Evolutionary conservation across 108 stramenopile genomes (phyloP).

Genomic region (Nitzschia sp.): DNA sequence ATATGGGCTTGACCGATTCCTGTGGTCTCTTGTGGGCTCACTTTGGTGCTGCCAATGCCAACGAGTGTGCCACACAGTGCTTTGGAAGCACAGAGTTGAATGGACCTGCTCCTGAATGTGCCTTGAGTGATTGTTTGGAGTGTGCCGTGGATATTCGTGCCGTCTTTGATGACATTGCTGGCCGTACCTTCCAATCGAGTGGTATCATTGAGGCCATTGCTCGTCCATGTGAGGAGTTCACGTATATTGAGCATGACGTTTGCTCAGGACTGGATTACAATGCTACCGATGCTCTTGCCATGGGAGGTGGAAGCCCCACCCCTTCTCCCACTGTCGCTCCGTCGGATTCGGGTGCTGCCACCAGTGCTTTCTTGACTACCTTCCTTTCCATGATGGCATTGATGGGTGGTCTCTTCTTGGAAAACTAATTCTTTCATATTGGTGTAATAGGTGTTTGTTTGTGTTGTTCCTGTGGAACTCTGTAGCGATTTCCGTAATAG

Average conservation of each 20-base stretch:
- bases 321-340: background rate
- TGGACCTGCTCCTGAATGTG: constrained; percentile 21
- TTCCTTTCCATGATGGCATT: background rate
- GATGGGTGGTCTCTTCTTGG: background rate
- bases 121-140: constrained; percentile 14
- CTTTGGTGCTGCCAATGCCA: constrained; percentile 26
- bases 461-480: background rate
- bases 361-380: background rate
- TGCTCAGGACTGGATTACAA: constrained; percentile 16
- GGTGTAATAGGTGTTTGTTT: background rate
- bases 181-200: constrained; percentile 15
- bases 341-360: background rate
- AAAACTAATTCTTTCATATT: background rate
- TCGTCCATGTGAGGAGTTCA: constrained; percentile 11
- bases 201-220: constrained; percentile 30
- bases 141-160: constrained; percentile 19
- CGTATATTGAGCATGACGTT: constrained; percentile 23
- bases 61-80: constrained; percentile 15
- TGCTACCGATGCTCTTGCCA: background rate
- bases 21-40: constrained; percentile 34
- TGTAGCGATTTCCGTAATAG: no score
- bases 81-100: constrained; percentile 19
- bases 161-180: constrained; percentile 30
- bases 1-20: constrained; percentile 17
- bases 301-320: background rate